Conservation (phyloP, 106 monocot species). For the Posidonia australis region DNA sequence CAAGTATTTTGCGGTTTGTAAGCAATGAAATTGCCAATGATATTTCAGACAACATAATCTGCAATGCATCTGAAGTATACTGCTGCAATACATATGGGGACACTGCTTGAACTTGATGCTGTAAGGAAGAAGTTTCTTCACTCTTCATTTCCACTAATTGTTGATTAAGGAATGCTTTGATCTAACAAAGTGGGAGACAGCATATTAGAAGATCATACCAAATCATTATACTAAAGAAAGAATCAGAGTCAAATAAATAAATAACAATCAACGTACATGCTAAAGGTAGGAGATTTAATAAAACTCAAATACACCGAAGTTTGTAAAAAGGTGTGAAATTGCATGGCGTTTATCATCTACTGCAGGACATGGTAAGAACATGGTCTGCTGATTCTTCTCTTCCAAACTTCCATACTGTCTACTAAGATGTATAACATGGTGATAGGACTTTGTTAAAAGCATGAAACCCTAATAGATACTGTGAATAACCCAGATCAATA, state of each 20-base stretch:
- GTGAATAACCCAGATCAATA: too few species aligned
- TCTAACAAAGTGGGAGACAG: conserved; percentile 5
- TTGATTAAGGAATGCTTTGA: conserved; percentile 79
- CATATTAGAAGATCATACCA: not conserved
- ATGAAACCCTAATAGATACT: too few species aligned
- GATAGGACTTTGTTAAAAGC: too few species aligned
- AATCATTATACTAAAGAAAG: not conserved
- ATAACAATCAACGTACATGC: too few species aligned
- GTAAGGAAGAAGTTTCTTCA: conserved; percentile 79
- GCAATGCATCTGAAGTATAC: conserved; percentile 51
- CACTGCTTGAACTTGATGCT: conserved; percentile 96
- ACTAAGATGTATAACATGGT: too few species aligned
- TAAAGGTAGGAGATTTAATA: too few species aligned
- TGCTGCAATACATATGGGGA: conserved; percentile 83
- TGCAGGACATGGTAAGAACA: too few species aligned
- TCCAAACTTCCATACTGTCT: too few species aligned
- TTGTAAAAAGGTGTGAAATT: too few species aligned
- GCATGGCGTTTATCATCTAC: too few species aligned
- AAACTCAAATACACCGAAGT: too few species aligned
- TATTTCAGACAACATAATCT: conserved; percentile 50
- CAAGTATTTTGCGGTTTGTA: conserved; percentile 77
- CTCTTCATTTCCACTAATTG: conserved; percentile 72
- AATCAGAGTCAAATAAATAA: not conserved
- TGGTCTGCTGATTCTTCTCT: too few species aligned
- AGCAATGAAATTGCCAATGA: conserved; percentile 65